phyloP scores from a whole-genome alignment of 2,329 filamentous ascomycete species.

The Proliferodiscus dingleyae region DNA sequence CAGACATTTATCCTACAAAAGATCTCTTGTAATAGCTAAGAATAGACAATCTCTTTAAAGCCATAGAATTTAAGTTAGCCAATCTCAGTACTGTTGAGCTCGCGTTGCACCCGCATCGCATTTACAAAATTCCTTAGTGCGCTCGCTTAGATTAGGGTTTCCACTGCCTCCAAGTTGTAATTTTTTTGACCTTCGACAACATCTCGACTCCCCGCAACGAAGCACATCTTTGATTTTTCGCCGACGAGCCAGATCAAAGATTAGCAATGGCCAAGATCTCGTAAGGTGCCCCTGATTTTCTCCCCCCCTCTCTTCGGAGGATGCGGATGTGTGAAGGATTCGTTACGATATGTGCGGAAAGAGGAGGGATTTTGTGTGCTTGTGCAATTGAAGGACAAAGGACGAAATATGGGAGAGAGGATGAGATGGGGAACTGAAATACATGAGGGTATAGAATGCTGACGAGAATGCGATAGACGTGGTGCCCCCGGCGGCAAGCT shows the following conservation, averaged over 20 bases:
- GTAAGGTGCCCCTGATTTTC: slow-evolving; percentile 48
- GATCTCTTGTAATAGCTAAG: too few species aligned
- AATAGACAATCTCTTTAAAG: neutral
- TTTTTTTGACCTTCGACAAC: slow-evolving; percentile 15
- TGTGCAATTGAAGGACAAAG: too few species aligned
- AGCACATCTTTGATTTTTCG: slow-evolving; percentile 26
- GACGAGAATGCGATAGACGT: slow-evolving; percentile 46
- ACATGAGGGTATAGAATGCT: neutral
- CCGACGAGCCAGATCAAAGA: slow-evolving; percentile 32
- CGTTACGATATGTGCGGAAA: too few species aligned
- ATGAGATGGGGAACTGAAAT: neutral
- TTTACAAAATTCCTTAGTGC: slow-evolving; percentile 9
- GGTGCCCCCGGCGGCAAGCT: slow-evolving; percentile 99
- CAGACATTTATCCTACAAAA: too few species aligned
- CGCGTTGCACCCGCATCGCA: too few species aligned
- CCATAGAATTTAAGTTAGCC: too few species aligned
- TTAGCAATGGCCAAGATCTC: slow-evolving; percentile 60
- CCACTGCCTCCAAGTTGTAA: slow-evolving; percentile 7
- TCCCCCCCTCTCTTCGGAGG: neutral
- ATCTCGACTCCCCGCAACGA: slow-evolving; percentile 19
- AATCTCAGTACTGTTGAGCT: too few species aligned
- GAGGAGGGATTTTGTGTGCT: too few species aligned
- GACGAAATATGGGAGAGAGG: neutral
- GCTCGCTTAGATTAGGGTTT: slow-evolving; percentile 31
- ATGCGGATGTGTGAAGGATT: neutral